Evolutionary conservation across 2,329 filamentous ascomycete genomes (phyloP).

Genomic region (Ceratocystis variospora): DNA sequence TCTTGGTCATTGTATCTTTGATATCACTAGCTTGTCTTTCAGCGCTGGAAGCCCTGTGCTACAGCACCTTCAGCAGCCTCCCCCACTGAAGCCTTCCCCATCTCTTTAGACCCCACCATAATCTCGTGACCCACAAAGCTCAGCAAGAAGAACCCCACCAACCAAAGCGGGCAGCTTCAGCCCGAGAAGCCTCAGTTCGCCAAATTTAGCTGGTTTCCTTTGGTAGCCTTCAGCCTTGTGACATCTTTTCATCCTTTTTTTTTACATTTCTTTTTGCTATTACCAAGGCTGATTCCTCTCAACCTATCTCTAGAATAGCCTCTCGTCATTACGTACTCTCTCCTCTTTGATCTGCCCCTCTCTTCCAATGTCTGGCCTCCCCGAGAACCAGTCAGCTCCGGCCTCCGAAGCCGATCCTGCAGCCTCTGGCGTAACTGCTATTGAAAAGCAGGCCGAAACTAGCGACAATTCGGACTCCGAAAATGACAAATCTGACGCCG

Average conservation of each 20-base stretch:
- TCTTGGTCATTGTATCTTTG: background rate
- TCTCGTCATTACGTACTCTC: background rate
- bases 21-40: background rate
- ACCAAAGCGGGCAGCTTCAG: background rate
- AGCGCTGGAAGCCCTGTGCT: background rate
- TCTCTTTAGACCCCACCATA: slow-evolving; percentile 4
- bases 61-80: background rate
- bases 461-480: slow-evolving; percentile 27
- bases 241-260: background rate
- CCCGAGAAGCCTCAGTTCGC: background rate
- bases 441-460: slow-evolving; percentile 21
- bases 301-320: background rate
- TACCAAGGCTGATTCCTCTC: background rate
- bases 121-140: background rate
- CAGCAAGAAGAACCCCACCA: slow-evolving; percentile 5
- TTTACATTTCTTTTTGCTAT: background rate
- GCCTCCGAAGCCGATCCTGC: slow-evolving; percentile 28
- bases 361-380: slow-evolving; percentile 13
- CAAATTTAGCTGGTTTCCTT: background rate
- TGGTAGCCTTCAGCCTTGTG: background rate
- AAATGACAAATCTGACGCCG: slow-evolving; percentile 32
- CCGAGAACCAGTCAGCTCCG: slow-evolving; percentile 10
- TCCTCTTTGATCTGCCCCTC: background rate
- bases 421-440: slow-evolving; percentile 24
- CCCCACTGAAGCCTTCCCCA: background rate